These are phyloP conservation scores for Cystobasidium sp. DNA, from an alignment of 1,284 basidiomycete species.

Conservation along the genomic window DNA sequence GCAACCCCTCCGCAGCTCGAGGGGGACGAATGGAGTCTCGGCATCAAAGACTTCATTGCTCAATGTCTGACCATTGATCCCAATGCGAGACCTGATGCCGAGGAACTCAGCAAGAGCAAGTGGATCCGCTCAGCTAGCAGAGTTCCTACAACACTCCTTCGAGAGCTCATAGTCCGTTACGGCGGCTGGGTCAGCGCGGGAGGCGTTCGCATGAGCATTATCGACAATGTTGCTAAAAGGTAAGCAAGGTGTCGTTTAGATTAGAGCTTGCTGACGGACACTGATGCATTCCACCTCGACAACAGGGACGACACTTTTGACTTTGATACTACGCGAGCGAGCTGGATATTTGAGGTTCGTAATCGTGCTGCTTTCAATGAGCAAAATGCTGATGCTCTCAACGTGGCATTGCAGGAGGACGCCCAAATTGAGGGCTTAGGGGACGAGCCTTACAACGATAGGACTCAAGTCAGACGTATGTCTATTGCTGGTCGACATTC, in stretches of 20 bases:
- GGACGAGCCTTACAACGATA: conserved; percentile 45
- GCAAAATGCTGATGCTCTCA: background rate
- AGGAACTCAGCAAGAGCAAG: conserved; percentile 85
- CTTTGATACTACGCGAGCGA: conserved; percentile 28
- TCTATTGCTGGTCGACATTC: background rate
- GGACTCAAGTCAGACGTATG: conserved; percentile 36
- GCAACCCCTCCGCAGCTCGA: conserved; percentile 84
- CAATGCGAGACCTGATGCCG: conserved; percentile 78
- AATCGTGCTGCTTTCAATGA: background rate
- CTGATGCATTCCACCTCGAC: background rate
- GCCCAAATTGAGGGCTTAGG: conserved; percentile 29
- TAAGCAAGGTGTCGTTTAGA: background rate
- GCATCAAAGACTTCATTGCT: conserved; percentile 87
- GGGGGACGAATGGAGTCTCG: conserved; percentile 73
- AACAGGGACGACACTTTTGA: conserved; percentile 42
- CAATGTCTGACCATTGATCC: conserved; percentile 84
- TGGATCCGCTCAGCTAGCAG: conserved; percentile 86
- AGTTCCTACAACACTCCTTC: conserved; percentile 71
- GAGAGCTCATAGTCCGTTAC: conserved; percentile 79
- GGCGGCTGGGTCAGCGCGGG: conserved; percentile 77
- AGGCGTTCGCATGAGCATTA: conserved; percentile 78
- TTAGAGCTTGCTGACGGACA: conserved; percentile 45
- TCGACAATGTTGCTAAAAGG: conserved; percentile 59
- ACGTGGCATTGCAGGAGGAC: conserved; percentile 17
- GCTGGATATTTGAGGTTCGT: conserved; percentile 46